These are phyloP conservation scores for Phyllosticta capitalensis DNA, from an alignment of 2,329 filamentous ascomycete species.

Conservation along the genomic window DNA sequence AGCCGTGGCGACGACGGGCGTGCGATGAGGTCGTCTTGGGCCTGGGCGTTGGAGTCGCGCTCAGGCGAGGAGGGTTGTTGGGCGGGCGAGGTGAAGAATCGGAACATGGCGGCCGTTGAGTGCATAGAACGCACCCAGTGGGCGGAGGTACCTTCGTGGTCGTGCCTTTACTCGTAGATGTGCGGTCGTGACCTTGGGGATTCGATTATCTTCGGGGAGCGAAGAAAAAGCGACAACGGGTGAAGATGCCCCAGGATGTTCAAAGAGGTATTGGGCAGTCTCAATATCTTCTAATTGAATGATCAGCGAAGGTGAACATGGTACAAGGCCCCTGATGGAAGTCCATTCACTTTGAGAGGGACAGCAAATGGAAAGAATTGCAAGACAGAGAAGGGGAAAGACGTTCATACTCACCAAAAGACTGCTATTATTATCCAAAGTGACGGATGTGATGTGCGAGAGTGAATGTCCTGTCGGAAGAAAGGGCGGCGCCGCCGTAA, in stretches of 20 bases:
- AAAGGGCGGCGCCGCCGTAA: background rate
- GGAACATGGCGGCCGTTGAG: background rate
- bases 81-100: background rate
- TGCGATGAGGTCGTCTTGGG: background rate
- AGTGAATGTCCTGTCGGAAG: background rate
- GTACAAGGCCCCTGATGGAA: too few relatives aligned
- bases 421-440: background rate
- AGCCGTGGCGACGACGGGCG: constrained; percentile 5
- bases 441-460: background rate
- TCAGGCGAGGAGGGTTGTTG: background rate
- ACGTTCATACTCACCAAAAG: background rate
- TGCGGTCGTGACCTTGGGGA: background rate
- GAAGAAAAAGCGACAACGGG: too few relatives aligned
- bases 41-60: background rate
- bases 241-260: too few relatives aligned
- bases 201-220: too few relatives aligned
- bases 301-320: too few relatives aligned
- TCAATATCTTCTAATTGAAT: too few relatives aligned
- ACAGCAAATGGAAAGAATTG: background rate
- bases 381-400: background rate
- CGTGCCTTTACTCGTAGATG: background rate
- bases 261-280: too few relatives aligned
- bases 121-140: background rate
- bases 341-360: background rate
- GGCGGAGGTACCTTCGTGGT: background rate